Evolutionary conservation across 179 eudicot genomes (phyloP).

Genomic region (Patellifolia procumbens): DNA sequence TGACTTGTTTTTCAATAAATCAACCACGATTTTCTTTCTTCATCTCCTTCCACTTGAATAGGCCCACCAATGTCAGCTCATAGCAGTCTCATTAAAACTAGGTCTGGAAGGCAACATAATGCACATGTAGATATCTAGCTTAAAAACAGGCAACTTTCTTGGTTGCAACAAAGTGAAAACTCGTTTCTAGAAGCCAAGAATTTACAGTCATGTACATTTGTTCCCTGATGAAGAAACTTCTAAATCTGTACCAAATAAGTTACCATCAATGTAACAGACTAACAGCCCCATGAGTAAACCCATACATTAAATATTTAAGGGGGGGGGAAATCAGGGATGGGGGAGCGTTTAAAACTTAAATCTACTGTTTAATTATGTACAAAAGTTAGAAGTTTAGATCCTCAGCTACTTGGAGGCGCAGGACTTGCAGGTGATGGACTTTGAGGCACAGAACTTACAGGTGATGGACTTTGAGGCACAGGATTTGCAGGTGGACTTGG

Average conservation of each 20-base stretch:
- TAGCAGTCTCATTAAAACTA: too few relatives aligned
- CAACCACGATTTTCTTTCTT: too few relatives aligned
- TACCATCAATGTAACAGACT: not conserved
- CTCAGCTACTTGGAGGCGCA: not conserved
- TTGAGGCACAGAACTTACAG: too few relatives aligned
- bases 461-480: not conserved
- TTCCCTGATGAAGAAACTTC: constrained; percentile 8
- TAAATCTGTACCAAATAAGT: constrained; percentile 15
- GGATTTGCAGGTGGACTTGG: not conserved
- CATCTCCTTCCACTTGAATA: too few relatives aligned
- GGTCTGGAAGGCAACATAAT: not conserved
- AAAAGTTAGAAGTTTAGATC: not conserved
- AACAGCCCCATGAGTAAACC: constrained; percentile 13
- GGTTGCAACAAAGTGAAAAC: not conserved
- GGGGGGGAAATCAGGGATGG: constrained; percentile 6
- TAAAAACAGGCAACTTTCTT: not conserved
- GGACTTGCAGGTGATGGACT: constrained; percentile 8
- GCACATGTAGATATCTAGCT: not conserved
- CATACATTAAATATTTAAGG: constrained; percentile 3
- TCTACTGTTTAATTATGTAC: not conserved
- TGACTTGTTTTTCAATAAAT: too few relatives aligned
- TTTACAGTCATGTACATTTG: constrained; percentile 18
- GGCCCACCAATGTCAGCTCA: too few relatives aligned
- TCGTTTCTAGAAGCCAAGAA: constrained; percentile 10
- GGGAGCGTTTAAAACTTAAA: not conserved